Evolutionary conservation across 208 protist genomes (phyloP).

Genomic region (Acanthamoeba triangularis): DNA sequence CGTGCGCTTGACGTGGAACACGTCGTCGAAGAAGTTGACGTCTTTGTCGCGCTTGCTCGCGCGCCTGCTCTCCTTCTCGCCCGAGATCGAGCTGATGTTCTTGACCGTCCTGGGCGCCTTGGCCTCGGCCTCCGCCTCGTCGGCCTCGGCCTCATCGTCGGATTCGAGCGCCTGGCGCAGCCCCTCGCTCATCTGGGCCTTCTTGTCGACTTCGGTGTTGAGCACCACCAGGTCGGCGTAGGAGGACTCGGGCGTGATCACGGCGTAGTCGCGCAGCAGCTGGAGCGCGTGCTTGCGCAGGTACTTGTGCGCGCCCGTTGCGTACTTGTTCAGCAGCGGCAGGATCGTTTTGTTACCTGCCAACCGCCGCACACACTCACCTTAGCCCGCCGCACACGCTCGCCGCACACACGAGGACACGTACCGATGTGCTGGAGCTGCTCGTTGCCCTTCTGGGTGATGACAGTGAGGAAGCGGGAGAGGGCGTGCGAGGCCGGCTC

Average conservation of each 20-base stretch:
- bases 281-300: constrained; percentile 54
- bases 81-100: neutral
- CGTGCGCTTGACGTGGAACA: constrained; percentile 58
- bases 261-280: constrained; percentile 7
- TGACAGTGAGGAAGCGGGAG: constrained; percentile 43
- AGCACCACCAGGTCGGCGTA: constrained; percentile 32
- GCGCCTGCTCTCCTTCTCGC: neutral
- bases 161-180: constrained; percentile 7
- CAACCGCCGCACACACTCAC: neutral
- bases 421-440: constrained; percentile 28
- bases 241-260: neutral
- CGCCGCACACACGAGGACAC: neutral
- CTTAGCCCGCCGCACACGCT: neutral
- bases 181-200: neutral
- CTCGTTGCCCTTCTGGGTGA: constrained; percentile 26
- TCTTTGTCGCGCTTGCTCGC: neutral
- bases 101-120: neutral
- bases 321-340: constrained; percentile 48
- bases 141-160: neutral
- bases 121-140: neutral
- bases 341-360: constrained; percentile 51
- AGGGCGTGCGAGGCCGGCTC: constrained; percentile 62
- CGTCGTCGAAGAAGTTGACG: constrained; percentile 75
- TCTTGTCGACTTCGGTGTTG: neutral
- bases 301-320: neutral